Base-by-base conservation (phyloP, 371 early-diverging fungal genomes). In the Umbelopsis sp. region DNA sequence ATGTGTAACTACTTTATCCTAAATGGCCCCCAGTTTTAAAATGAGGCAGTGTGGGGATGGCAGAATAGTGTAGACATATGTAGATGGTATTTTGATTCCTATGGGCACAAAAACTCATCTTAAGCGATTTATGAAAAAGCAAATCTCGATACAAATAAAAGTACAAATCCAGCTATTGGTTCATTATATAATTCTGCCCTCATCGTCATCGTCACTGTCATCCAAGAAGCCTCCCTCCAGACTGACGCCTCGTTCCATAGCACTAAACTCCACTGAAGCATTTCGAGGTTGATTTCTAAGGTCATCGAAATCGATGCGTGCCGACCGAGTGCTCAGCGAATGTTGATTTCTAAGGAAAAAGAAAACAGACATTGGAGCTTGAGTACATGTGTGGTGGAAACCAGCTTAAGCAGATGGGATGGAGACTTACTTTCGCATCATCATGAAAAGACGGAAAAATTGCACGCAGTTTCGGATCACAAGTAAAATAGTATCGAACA, bases 401-500 rank as follows among this genome's bases (percentile, higher is more conserved):
- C 4, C 29, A 29, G 29, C 29, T 29, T 4, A 29, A 29, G 29
- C 29, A 29, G 29, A 29, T 29, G 3, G 29, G 29, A 41, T 12
- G 48, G 1, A 16, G 18, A 78, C 78, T 73, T 86, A 88, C 91
- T 88, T 92, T 69, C 86, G 74, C n/a, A 91, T 73, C 87, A 93
- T 89, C 75, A 83, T 80, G 37, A 85, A 86, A 10, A 93, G 74
- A 24, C 94, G 79, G 68, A 86, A 79, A 44, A 91, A 80, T 69
- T 92, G 91, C 25, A 91, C 81, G 9, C 80, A 83, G 73, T 93
- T 93, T 69, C 94, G 83, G 38, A 90, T 82, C 20, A 92, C 83
- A 37, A 93, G 73, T 24, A 93, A 73, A 16, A 91, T 66, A 12
- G 89, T 89, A 63, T 93, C 94, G 65, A 90, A 80, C 5, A 91